phyloP scores from a whole-genome alignment of 2,329 filamentous ascomycete genomes.

The Xylariaceae sp. region DNA sequence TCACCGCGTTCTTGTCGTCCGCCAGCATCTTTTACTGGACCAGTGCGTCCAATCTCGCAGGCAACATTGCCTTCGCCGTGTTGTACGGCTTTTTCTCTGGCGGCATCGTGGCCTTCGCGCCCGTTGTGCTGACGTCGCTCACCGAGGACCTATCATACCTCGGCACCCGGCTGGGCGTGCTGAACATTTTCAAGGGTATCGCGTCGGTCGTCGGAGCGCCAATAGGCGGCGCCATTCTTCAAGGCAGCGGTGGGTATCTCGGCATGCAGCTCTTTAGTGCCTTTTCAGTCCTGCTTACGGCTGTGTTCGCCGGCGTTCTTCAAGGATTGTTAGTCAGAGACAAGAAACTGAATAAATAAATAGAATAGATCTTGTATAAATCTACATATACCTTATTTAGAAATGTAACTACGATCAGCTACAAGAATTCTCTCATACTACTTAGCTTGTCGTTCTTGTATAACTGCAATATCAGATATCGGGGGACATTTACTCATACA shows the following conservation, averaged over 20 bases:
- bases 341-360: slow-evolving; percentile 3
- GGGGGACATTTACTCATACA: too few species aligned
- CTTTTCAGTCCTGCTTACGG: slow-evolving; percentile 36
- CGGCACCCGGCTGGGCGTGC: slow-evolving; percentile 55
- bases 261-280: slow-evolving; percentile 42
- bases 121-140: slow-evolving; percentile 50
- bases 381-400: background rate
- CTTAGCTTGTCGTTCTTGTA: too few species aligned
- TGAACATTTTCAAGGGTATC: slow-evolving; percentile 46
- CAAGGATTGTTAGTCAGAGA: slow-evolving; percentile 14
- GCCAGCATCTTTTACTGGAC: slow-evolving; percentile 50
- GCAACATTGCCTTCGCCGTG: slow-evolving; percentile 51
- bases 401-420: too few species aligned
- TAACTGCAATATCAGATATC: too few species aligned
- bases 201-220: slow-evolving; percentile 47
- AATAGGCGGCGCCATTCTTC: slow-evolving; percentile 49
- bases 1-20: slow-evolving; percentile 44
- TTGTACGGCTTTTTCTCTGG: slow-evolving; percentile 57
- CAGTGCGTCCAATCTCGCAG: slow-evolving; percentile 44
- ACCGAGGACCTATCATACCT: slow-evolving; percentile 48
- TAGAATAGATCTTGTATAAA: background rate
- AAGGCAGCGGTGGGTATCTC: slow-evolving; percentile 36
- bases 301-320: slow-evolving; percentile 24
- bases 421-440: too few species aligned
- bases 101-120: slow-evolving; percentile 51